Evolutionary conservation across 2,329 filamentous ascomycete species (phyloP), one percentile per base, ranked within the genome.

Genomic region (Aspergillus spinulosporus): DNA sequence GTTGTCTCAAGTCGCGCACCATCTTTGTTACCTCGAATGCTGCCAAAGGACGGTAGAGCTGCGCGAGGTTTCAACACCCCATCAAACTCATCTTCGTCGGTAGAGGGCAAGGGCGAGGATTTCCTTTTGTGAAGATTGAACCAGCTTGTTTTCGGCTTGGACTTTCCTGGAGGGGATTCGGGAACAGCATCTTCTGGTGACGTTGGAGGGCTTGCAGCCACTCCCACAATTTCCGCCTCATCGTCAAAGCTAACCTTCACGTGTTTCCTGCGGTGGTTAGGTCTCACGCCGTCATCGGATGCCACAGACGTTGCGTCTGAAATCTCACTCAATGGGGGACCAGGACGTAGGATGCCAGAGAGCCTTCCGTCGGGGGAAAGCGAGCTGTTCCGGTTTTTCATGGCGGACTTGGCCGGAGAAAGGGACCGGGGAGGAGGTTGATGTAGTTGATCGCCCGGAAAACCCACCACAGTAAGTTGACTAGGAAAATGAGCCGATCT

Each of bases 161-260:
- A 58, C 51, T 67, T 69, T 21, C 64, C 65, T 1, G 66, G 68
- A 11, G 73, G 71, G 1, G 65, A 66, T n/a, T 73, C 76, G 28
- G 70, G 66, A 3, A 66, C 54, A 40, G 68, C 65, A 12, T 75
- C 72, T 40, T 77, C 75, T 1, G 72, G 74, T 4, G 73, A 76
- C 5, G 72, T 74, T 31, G 74, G 71, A 48, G 74, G 71, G 34
- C 73, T 76, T 6, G 74, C 72, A 29, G 73, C 71, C 14, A 76
- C 68, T 15, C 78, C 79, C 29, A 82, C 75, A 28, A 81, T 66
- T 52, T 80, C 75, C 3, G 80, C 74, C 46, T 80, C 78, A 43
- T 85, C 83, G 55, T 86, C 84, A 62, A 87, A 97, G 74, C 91
- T 96, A 51, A 87, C 84, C 52, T 84, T 78, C 3, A 77, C 77